phyloP scores from a whole-genome alignment of 2,329 filamentous ascomycete species.

The Diaporthe ampelina region DNA sequence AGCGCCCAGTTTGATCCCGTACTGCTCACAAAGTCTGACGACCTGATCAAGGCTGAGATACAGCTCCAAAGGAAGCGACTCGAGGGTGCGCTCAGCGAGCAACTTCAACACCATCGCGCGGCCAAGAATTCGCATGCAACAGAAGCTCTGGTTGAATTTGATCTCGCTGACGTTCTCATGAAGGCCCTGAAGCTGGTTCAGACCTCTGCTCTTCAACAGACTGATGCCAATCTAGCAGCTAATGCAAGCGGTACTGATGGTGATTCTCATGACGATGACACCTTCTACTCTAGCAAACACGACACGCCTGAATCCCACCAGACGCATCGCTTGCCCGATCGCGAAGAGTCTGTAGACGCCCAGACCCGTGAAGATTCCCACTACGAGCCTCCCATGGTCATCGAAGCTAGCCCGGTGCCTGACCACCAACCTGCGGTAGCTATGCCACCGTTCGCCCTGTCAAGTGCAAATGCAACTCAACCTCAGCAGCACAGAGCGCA shows the following conservation, averaged over 20 bases:
- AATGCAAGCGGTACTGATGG: constrained; percentile 71
- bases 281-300: constrained; percentile 95
- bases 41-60: constrained; percentile 85
- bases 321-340: constrained; percentile 61
- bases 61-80: constrained; percentile 84
- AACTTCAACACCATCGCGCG: constrained; percentile 74
- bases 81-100: constrained; percentile 82
- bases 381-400: constrained; percentile 51
- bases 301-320: constrained; percentile 76
- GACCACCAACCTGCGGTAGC: constrained; percentile 37
- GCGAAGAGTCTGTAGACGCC: constrained; percentile 53
- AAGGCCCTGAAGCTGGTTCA: constrained; percentile 80
- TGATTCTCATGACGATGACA: constrained; percentile 93
- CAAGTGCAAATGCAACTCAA: constrained; percentile 36
- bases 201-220: constrained; percentile 71
- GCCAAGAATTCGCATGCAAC: constrained; percentile 59
- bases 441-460: constrained; percentile 33
- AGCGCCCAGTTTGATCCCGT: constrained; percentile 84
- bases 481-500: constrained; percentile 28
- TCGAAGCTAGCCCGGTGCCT: constrained; percentile 44
- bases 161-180: constrained; percentile 79
- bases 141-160: constrained; percentile 73
- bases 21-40: constrained; percentile 87
- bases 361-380: constrained; percentile 55
- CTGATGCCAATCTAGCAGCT: constrained; percentile 67